A percentile compares a stretch with the other conserved stretches of the same genome.
Conservation (phyloP, 1,284 basidiomycete genomes). For the Tilletia setariae region DNA sequence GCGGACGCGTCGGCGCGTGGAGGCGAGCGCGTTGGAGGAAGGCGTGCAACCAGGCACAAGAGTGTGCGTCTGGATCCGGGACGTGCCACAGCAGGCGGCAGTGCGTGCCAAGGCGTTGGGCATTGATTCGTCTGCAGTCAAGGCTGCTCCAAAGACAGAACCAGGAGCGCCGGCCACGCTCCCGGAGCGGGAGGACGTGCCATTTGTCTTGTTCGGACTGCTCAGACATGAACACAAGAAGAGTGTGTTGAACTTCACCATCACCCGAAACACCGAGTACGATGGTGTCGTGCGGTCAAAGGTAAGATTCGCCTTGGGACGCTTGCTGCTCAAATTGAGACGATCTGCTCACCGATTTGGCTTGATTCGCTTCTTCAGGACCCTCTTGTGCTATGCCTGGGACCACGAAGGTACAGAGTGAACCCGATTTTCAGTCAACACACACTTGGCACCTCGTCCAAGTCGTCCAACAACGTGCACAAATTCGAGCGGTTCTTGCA, state of each 20-base stretch:
- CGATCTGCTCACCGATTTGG: not conserved
- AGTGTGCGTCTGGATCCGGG: slow-evolving; percentile 34
- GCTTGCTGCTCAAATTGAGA: not conserved
- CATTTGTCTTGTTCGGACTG: slow-evolving; percentile 76
- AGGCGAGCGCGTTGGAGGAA: slow-evolving; percentile 49
- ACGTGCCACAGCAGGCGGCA: slow-evolving; percentile 41
- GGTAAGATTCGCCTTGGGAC: slow-evolving; percentile 57
- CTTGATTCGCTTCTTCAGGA: slow-evolving; percentile 61
- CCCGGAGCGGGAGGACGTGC: slow-evolving; percentile 49
- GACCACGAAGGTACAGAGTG: slow-evolving; percentile 76
- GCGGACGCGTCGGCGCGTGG: slow-evolving; percentile 74
- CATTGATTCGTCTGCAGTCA: not conserved
- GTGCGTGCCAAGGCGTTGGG: slow-evolving; percentile 31
- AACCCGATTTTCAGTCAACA: slow-evolving; percentile 91
- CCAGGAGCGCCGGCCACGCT: slow-evolving; percentile 27
- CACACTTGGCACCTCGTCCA: slow-evolving; percentile 61
- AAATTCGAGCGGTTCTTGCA: slow-evolving; percentile 92
- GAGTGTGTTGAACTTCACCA: slow-evolving; percentile 85
- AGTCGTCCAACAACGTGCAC: slow-evolving; percentile 91
- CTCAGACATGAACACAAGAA: slow-evolving; percentile 95
- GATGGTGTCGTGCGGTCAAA: slow-evolving; percentile 83
- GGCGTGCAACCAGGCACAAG: slow-evolving; percentile 39
- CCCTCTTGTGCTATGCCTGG: slow-evolving; percentile 80
- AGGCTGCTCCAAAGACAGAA: slow-evolving; percentile 3
- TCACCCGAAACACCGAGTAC: slow-evolving; percentile 95